These are phyloP conservation scores for Rhodotorula sp. DNA, from an alignment of 1,284 basidiomycete species.

Conservation along the genomic window DNA sequence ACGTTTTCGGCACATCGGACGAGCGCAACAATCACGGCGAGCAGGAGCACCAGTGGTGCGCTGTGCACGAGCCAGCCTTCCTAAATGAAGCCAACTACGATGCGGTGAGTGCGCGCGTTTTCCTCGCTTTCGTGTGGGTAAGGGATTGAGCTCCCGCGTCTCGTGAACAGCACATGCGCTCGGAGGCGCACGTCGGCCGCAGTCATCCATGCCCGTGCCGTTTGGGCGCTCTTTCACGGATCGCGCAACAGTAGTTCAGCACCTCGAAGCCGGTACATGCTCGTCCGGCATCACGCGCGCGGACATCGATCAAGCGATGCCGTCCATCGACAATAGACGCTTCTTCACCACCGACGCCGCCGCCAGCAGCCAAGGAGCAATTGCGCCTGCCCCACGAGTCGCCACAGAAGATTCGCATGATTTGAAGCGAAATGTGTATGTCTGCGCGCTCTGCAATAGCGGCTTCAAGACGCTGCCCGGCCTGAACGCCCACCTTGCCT, in stretches of 20 bases:
- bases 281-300: slow-evolving; percentile 46
- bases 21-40: slow-evolving; percentile 56
- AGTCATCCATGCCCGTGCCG: slow-evolving; percentile 36
- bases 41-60: slow-evolving; percentile 51
- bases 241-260: slow-evolving; percentile 54
- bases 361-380: slow-evolving; percentile 45
- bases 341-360: slow-evolving; percentile 46
- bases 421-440: slow-evolving; percentile 45
- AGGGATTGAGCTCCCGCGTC: background rate
- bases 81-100: background rate
- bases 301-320: slow-evolving; percentile 49
- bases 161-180: slow-evolving; percentile 47
- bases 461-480: slow-evolving; percentile 49
- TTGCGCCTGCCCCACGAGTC: background rate
- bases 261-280: slow-evolving; percentile 56
- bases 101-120: background rate
- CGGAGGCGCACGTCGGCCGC: slow-evolving; percentile 43
- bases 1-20: slow-evolving; percentile 49
- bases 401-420: slow-evolving; percentile 6
- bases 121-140: background rate
- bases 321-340: slow-evolving; percentile 49
- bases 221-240: slow-evolving; percentile 52
- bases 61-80: background rate
- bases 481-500: slow-evolving; percentile 58
- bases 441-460: slow-evolving; percentile 59